These are phyloP conservation scores for Diaporthe aspalathi DNA, from an alignment of 2,329 filamentous ascomycete species.

Conservation along the genomic window DNA sequence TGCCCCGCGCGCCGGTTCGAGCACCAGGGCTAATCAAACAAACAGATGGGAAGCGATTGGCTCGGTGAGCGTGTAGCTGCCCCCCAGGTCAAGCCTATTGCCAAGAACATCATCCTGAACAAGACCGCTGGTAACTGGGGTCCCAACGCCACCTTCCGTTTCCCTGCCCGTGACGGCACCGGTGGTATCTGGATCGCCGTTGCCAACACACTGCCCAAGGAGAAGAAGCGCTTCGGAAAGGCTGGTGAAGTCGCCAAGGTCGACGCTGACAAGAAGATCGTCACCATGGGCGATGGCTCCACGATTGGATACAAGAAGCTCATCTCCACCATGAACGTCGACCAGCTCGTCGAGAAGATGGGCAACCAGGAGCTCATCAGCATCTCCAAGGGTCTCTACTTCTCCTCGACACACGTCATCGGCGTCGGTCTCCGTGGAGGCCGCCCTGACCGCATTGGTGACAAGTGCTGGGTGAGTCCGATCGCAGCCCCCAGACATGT, in stretches of 20 bases:
- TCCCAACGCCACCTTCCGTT: slow-evolving; percentile 97
- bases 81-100: slow-evolving; percentile 92
- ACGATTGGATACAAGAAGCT: slow-evolving; percentile 93
- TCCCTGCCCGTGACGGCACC: slow-evolving; percentile 94
- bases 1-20: not conserved
- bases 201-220: slow-evolving; percentile 88
- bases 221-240: slow-evolving; percentile 92
- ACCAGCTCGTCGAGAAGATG: slow-evolving; percentile 88
- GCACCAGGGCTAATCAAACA: slow-evolving; percentile 20
- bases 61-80: slow-evolving; percentile 98
- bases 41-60: slow-evolving; percentile 98
- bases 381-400: slow-evolving; percentile 92
- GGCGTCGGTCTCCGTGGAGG: slow-evolving; percentile 93
- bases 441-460: slow-evolving; percentile 94
- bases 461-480: slow-evolving; percentile 93
- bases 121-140: slow-evolving; percentile 98
- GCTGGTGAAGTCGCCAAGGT: slow-evolving; percentile 87
- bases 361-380: slow-evolving; percentile 84
- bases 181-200: slow-evolving; percentile 99
- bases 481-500: too few relatives aligned
- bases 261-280: slow-evolving; percentile 85
- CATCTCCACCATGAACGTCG: slow-evolving; percentile 95
- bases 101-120: slow-evolving; percentile 93
- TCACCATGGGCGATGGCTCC: slow-evolving; percentile 84
- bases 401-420: slow-evolving; percentile 96